Evolutionary conservation across 306 rosid genomes (phyloP).

Genomic region (Biancaea sappan): DNA sequence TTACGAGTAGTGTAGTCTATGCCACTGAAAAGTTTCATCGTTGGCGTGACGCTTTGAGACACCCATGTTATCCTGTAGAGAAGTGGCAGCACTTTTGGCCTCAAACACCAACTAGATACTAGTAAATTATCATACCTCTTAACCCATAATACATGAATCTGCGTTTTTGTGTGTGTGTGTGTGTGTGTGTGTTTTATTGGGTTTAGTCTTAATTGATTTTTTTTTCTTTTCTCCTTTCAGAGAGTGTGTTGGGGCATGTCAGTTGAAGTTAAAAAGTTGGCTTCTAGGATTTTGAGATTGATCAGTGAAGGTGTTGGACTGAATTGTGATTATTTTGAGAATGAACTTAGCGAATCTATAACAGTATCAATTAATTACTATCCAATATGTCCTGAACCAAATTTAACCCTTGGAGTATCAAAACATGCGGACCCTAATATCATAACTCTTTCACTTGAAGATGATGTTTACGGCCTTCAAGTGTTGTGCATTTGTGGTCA

Average conservation of each 20-base stretch:
- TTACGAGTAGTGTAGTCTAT: constrained; percentile 22
- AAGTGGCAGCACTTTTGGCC: constrained; percentile 13
- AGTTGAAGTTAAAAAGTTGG: not conserved
- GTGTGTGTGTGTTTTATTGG: not conserved
- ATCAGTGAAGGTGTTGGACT: constrained; percentile 14
- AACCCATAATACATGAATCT: not conserved
- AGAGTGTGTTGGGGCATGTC: constrained; percentile 17
- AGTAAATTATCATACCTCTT: not conserved
- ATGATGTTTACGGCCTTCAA: constrained; percentile 35
- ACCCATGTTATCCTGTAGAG: constrained; percentile 36
- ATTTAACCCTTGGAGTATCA: constrained; percentile 36
- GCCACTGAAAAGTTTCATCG: constrained; percentile 36
- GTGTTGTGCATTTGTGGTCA: constrained; percentile 38
- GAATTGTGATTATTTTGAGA: constrained; percentile 22
- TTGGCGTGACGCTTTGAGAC: constrained; percentile 37
- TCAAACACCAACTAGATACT: not conserved
- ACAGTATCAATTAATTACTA: not conserved
- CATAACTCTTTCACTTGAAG: constrained; percentile 38
- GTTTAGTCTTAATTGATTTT: not conserved
- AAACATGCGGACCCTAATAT: constrained; percentile 41
- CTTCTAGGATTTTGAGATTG: constrained; percentile 1
- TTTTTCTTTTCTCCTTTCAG: not conserved
- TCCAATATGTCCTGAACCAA: constrained; percentile 45
- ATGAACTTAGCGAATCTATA: constrained; percentile 25
- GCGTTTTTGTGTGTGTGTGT: too few species aligned